phyloP scores from a whole-genome alignment of 2,329 filamentous ascomycete species.

The Sporothrix brunneoviolacea region DNA sequence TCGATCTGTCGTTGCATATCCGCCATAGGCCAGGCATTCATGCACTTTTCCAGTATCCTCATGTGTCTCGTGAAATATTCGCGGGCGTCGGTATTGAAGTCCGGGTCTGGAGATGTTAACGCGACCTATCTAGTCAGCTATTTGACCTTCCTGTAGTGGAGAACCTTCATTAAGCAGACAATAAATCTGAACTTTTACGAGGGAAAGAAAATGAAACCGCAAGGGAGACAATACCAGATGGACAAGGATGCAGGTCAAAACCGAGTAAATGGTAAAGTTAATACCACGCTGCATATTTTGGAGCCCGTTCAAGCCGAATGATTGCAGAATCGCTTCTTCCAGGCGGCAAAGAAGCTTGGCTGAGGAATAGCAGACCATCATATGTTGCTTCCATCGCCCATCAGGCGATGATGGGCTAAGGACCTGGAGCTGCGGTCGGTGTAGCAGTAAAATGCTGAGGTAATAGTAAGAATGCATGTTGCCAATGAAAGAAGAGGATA shows the following conservation, averaged over 20 bases:
- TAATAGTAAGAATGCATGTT: conserved; percentile 89
- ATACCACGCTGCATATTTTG: conserved; percentile 91
- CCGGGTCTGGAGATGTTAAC: conserved; percentile 85
- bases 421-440: conserved; percentile 76
- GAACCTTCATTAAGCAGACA: too few species aligned
- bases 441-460: conserved; percentile 75
- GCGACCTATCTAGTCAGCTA: conserved; percentile 56
- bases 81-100: conserved; percentile 75
- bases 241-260: conserved; percentile 85
- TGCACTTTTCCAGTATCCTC: conserved; percentile 83
- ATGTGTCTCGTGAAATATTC: conserved; percentile 91
- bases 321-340: conserved; percentile 73
- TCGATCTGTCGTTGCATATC: conserved; percentile 89
- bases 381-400: conserved; percentile 78
- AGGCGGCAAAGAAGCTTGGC: conserved; percentile 80
- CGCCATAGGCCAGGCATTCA: conserved; percentile 75
- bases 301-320: conserved; percentile 71
- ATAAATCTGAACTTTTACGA: neutral
- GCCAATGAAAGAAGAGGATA: conserved; percentile 79
- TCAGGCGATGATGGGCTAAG: conserved; percentile 65
- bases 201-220: neutral
- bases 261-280: conserved; percentile 90
- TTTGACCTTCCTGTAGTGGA: neutral
- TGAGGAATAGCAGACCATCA: conserved; percentile 77
- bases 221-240: conserved; percentile 64